phyloP scores from a whole-genome alignment of 2,329 filamentous ascomycete genomes.

The Cryphonectria japonica region DNA sequence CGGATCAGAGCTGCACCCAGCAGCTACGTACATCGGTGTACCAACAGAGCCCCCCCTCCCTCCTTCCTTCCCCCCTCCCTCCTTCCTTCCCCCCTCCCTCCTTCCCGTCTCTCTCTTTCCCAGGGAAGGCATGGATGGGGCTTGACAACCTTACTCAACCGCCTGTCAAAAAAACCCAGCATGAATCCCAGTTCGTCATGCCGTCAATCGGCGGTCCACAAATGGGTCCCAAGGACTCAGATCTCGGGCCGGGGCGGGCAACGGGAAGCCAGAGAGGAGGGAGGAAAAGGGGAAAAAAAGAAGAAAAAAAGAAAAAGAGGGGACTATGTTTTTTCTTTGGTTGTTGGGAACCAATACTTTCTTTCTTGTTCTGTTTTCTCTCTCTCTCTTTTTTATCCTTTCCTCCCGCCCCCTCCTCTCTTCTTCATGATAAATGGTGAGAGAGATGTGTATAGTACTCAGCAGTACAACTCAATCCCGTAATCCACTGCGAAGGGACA shows the following conservation, averaged over 20 bases:
- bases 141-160: neutral
- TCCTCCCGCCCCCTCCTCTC: no score
- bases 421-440: no score
- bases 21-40: neutral
- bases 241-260: slow-evolving; percentile 6
- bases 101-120: neutral
- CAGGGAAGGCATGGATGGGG: neutral
- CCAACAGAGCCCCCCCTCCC: neutral
- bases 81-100: neutral
- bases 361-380: neutral
- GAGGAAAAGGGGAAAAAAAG: no score
- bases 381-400: no score
- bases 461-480: no score
- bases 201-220: slow-evolving; percentile 9
- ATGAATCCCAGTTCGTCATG: slow-evolving; percentile 1
- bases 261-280: neutral
- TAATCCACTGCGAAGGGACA: neutral
- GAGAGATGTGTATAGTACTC: neutral
- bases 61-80: no score
- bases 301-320: neutral
- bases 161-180: neutral
- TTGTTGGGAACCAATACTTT: neutral
- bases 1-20: neutral
- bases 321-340: neutral
- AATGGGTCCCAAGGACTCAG: neutral